Percentiles rank a stretch among this genome's conserved stretches.
phyloP scores from a whole-genome alignment of 164 flowering plant species.

The Macadamia integrifolia region DNA sequence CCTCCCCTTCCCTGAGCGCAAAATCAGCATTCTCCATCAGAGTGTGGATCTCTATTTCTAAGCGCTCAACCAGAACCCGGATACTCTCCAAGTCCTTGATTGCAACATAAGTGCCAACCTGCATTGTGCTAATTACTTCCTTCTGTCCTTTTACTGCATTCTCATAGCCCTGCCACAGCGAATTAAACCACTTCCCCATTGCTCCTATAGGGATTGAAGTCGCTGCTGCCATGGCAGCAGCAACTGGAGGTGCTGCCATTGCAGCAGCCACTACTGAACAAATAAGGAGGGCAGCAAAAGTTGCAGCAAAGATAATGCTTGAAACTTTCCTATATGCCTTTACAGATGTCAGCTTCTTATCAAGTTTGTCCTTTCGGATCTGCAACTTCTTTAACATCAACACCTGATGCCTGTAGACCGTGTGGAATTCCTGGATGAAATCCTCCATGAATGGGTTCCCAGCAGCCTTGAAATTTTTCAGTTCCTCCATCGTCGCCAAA shows the following conservation, averaged over 20 bases:
- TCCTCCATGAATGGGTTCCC: slow-evolving; percentile 73
- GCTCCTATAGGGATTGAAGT: slow-evolving; percentile 73
- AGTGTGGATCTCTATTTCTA: slow-evolving; percentile 52
- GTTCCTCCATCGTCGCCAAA: slow-evolving; percentile 43
- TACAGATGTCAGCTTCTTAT: slow-evolving; percentile 49
- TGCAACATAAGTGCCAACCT: slow-evolving; percentile 44
- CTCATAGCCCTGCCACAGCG: slow-evolving; percentile 64
- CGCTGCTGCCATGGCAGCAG: slow-evolving; percentile 71
- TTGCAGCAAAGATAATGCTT: slow-evolving; percentile 53
- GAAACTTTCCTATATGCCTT: slow-evolving; percentile 68
- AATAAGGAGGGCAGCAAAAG: slow-evolving; percentile 62
- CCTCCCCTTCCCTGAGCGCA: slow-evolving; percentile 46
- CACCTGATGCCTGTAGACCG: slow-evolving; percentile 50
- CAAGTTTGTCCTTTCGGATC: slow-evolving; percentile 51
- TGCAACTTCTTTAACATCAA: slow-evolving; percentile 56
- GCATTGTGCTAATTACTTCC: slow-evolving; percentile 58
- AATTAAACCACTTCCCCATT: slow-evolving; percentile 76
- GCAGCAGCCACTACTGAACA: slow-evolving; percentile 90
- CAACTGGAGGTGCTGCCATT: slow-evolving; percentile 74
- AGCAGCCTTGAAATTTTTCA: slow-evolving; percentile 52
- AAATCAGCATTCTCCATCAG: slow-evolving; percentile 50
- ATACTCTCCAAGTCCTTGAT: slow-evolving; percentile 71
- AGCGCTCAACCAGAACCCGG: slow-evolving; percentile 45
- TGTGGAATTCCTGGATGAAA: slow-evolving; percentile 44
- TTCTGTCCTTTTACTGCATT: slow-evolving; percentile 48